Percentiles rank a stretch among this genome's conserved stretches.
phyloP scores from a whole-genome alignment of 306 rosid genomes.

The Morella rubra region DNA sequence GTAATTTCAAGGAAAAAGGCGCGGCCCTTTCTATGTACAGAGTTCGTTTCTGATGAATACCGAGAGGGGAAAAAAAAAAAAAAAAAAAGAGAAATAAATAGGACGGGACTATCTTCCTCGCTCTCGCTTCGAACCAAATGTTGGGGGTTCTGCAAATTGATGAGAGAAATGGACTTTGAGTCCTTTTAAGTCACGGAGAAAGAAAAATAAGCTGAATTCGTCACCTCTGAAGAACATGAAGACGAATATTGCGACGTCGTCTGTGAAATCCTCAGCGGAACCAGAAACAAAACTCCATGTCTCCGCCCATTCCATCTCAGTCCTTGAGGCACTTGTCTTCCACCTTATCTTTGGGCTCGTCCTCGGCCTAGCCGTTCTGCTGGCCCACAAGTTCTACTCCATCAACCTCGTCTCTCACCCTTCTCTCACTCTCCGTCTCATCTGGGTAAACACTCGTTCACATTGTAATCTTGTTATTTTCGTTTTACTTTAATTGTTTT shows the following conservation, averaged over 20 bases:
- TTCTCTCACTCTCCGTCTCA: constrained; percentile 37
- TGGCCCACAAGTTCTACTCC: constrained; percentile 33
- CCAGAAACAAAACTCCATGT: neutral
- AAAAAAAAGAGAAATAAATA: no score
- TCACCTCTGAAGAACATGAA: neutral
- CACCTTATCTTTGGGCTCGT: constrained; percentile 38
- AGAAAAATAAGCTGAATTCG: no score
- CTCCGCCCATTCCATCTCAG: neutral
- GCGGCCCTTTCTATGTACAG: no score
- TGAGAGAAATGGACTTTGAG: no score
- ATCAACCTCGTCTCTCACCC: constrained; percentile 46
- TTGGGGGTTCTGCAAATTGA: no score
- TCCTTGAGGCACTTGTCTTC: constrained; percentile 26
- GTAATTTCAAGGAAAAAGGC: no score
- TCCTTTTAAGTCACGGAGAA: no score
- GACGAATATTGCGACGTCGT: neutral
- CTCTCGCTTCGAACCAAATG: no score
- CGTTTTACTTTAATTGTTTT: neutral
- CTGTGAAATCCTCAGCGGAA: constrained; percentile 4
- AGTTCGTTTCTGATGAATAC: no score
- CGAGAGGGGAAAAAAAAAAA: no score
- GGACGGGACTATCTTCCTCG: no score
- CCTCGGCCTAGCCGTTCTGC: constrained; percentile 30
- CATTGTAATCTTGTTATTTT: neutral
- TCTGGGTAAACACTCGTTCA: constrained; percentile 30